Evolutionary conservation across 495 filamentous ascomycete species (phyloP), one percentile per base, ranked within the genome.

Genomic region (Chaetomidium leptoderma): DNA sequence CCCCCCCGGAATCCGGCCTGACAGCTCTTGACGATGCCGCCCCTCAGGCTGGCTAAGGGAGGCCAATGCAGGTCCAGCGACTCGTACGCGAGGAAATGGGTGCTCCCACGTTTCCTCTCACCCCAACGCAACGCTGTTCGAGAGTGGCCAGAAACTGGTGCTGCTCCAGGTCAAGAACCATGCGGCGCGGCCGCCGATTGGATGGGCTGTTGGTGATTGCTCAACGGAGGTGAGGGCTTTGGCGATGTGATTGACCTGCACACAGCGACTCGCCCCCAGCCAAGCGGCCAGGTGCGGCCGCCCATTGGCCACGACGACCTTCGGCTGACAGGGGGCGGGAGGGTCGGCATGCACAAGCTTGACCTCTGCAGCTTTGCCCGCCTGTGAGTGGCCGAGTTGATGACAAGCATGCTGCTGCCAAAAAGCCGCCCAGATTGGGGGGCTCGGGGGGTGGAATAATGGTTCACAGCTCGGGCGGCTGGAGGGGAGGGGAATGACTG

Each of bases 221-320:
- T 55, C 19, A 6, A 26, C 6, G 24, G 21, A 9, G 14, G 42
- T 35, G 45, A 58, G 47, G 55, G 51, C 29, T 55, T 68, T 63
- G 55, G 61, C 58, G 57, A 56, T 21, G 43, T 62, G 53, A 62
- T 53, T 36, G 53, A 55, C 59, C 53, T 58, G 57, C 45, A 55
- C 59, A 19, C 48, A 57, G 67, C 63, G 63, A 66, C 54, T 63
- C 66, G 64, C 68, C 62, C 56, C 62, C 64, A 64, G 61, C 44
- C 49, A 53, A 65, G 66, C 66, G 62, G 63, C 62, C 66, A 64
- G 36, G 9, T 60, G 30, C 43, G 50, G 23, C 14, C 53, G 36
- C 51, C 52, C 40, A 70, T 70, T 70, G 68, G 68, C 56, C 58
- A 36, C 53, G 19, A 10, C 5, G 27, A 43, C 44, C 42, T 33